Conservation (phyloP, 352 stramenopile species). For the Phytophthora ramorum region DNA sequence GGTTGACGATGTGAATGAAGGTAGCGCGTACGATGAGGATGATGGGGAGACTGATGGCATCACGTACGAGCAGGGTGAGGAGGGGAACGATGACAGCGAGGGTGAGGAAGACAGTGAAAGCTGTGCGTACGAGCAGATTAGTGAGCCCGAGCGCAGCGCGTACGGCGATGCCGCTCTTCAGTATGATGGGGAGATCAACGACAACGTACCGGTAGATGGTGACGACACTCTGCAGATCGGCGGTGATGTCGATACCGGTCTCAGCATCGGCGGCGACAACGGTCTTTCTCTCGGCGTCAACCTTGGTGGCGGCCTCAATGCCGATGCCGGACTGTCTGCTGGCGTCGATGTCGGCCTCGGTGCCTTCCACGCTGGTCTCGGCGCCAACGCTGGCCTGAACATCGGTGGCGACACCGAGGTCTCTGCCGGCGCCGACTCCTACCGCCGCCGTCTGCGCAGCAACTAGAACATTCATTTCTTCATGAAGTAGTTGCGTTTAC, state of each 20-base stretch:
- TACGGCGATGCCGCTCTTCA: conserved; percentile 1
- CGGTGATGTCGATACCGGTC: neutral
- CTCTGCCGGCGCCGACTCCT: neutral
- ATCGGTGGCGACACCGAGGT: neutral
- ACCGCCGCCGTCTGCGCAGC: neutral
- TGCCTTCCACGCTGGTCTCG: conserved; percentile 1
- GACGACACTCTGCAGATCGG: neutral
- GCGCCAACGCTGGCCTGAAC: conserved; percentile 7
- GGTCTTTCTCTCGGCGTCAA: conserved; percentile 2
- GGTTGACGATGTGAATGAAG: neutral
- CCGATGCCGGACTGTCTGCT: conserved; percentile 4
- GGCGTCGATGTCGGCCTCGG: neutral
- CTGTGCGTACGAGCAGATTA: neutral
- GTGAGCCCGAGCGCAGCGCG: neutral
- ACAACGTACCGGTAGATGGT: neutral
- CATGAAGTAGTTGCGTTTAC: neutral
- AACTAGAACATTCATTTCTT: neutral
- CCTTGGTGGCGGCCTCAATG: neutral
- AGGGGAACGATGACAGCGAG: neutral
- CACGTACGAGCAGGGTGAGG: neutral
- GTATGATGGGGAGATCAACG: neutral
- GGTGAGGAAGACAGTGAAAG: no score
- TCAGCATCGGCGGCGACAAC: neutral
- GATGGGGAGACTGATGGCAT: neutral
- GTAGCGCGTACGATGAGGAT: neutral